Conservation (phyloP, 1,139 yeast species). For the Citeromyces siamensis region DNA sequence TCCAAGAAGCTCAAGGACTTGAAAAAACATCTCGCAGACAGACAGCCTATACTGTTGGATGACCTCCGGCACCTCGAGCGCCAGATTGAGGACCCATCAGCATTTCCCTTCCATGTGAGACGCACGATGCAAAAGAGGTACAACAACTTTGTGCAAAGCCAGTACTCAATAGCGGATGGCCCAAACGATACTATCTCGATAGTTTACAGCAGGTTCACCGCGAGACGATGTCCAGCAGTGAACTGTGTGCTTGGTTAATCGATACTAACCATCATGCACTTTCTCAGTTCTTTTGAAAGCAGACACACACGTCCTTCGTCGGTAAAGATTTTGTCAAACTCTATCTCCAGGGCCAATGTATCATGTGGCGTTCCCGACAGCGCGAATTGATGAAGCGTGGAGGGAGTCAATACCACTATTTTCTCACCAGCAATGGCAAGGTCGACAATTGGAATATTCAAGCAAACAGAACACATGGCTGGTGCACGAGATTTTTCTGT, state of each 20-base stretch:
- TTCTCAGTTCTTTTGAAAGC: background rate
- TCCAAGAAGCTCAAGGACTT: constrained; percentile 12
- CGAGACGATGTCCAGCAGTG: background rate
- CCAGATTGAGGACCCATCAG: constrained; percentile 5
- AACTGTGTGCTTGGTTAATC: background rate
- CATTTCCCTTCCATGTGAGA: constrained; percentile 5
- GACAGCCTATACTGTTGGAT: constrained; percentile 12
- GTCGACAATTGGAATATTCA: too few species aligned
- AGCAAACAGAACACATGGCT: too few species aligned
- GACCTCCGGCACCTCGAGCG: constrained; percentile 11
- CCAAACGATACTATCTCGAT: constrained; percentile 4
- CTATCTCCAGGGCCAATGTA: too few species aligned
- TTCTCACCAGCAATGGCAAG: too few species aligned
- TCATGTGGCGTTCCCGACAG: too few species aligned
- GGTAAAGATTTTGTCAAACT: too few species aligned
- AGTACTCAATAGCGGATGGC: constrained; percentile 10
- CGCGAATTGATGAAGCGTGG: too few species aligned
- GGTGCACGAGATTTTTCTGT: too few species aligned
- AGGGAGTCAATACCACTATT: too few species aligned
- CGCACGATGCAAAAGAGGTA: constrained; percentile 1
- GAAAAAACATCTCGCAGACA: constrained; percentile 7
- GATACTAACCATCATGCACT: background rate
- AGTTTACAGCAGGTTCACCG: background rate
- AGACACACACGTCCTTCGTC: background rate
- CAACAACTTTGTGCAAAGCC: constrained; percentile 8